Conservation (phyloP, 2,329 filamentous ascomycete genomes). For the Fusarium cyanostomum region DNA sequence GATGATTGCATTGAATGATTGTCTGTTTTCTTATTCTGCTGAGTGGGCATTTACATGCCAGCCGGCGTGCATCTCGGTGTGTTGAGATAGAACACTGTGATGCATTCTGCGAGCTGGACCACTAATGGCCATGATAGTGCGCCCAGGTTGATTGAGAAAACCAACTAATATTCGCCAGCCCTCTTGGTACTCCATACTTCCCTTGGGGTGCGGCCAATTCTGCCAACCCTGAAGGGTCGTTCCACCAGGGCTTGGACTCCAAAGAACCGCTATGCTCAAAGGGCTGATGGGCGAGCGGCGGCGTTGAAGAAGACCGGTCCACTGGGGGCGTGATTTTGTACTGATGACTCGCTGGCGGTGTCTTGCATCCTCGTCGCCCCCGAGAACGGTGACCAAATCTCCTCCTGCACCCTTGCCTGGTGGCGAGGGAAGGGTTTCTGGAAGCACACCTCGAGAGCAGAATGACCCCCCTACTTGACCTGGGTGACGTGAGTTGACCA, state of each 20-base stretch:
- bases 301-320: slow-evolving; percentile 27
- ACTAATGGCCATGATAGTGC: not conserved
- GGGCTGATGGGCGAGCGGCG: slow-evolving; percentile 18
- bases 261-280: slow-evolving; percentile 35
- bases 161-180: slow-evolving; percentile 7
- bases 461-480: slow-evolving; percentile 29
- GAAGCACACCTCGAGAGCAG: slow-evolving; percentile 40
- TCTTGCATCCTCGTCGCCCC: slow-evolving; percentile 32
- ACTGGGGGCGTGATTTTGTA: slow-evolving; percentile 25
- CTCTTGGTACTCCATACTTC: not conserved
- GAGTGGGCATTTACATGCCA: not conserved
- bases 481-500: slow-evolving; percentile 32
- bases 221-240: slow-evolving; percentile 13
- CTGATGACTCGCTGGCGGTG: slow-evolving; percentile 23
- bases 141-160: slow-evolving; percentile 9
- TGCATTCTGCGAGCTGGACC: slow-evolving; percentile 1
- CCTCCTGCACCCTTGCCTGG: slow-evolving; percentile 7
- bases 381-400: slow-evolving; percentile 38
- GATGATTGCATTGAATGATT: not conserved
- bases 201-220: slow-evolving; percentile 14
- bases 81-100: not conserved
- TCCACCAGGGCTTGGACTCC: slow-evolving; percentile 28
- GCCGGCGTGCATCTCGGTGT: not conserved
- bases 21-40: not conserved
- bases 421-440: slow-evolving; percentile 36